These are phyloP conservation scores for Aureobasidium sp. DNA, from an alignment of 2,329 filamentous ascomycete species.

Conservation along the genomic window DNA sequence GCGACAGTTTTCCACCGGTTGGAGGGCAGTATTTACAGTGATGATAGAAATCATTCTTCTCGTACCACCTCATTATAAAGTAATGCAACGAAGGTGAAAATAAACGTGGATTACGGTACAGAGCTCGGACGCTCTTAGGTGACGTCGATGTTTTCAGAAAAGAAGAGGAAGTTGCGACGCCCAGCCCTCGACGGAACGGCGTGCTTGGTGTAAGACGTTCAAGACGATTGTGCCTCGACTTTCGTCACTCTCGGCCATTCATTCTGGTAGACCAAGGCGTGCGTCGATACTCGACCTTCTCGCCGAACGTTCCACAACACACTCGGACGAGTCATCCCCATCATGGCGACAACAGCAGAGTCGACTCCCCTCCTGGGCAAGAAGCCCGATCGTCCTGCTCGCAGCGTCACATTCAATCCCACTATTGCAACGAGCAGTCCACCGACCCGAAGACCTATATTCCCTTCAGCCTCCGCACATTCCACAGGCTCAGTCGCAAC, in stretches of 20 bases:
- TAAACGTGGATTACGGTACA: not conserved
- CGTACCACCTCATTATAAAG: too few relatives aligned
- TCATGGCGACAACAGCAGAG: conserved; percentile 13
- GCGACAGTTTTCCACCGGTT: too few relatives aligned
- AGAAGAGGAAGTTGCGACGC: conserved; percentile 6
- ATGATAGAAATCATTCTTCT: too few relatives aligned
- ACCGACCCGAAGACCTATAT: conserved; percentile 26
- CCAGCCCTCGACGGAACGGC: conserved; percentile 8
- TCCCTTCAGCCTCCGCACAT: conserved; percentile 24
- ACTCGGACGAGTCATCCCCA: not conserved
- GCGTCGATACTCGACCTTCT: not conserved
- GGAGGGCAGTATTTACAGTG: too few relatives aligned
- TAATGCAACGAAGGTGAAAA: not conserved
- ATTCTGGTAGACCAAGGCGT: not conserved
- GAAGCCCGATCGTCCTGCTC: conserved; percentile 33
- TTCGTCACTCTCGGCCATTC: not conserved
- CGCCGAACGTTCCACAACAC: not conserved
- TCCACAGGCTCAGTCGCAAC: conserved; percentile 24
- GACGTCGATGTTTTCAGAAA: not conserved
- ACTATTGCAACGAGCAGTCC: conserved; percentile 40
- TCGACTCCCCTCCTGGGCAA: conserved; percentile 10
- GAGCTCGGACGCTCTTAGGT: not conserved
- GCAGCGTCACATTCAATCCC: conserved; percentile 71
- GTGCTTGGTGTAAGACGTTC: not conserved
- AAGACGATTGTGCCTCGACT: not conserved